Evolutionary conservation across 2,329 filamentous ascomycete species (phyloP), one percentile per base, ranked within the genome.

Genomic region (Bipolaris zeicola): DNA sequence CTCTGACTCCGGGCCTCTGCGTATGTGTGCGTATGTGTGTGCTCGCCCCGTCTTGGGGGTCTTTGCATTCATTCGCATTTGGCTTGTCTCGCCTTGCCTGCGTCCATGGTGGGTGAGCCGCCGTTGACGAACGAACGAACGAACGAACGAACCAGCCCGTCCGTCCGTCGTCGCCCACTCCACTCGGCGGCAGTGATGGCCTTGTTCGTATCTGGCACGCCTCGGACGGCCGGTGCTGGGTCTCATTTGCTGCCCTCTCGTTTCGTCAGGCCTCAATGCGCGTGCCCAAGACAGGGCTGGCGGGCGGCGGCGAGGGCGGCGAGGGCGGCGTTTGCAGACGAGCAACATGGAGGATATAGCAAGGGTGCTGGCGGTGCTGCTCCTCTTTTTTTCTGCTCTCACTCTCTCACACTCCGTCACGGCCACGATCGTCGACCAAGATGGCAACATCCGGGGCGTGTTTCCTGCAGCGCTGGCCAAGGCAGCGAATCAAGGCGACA

Each of bases 401-500:
- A 3, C 6, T 26, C 7, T 7, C 8, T 28, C 26, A 10, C 26
- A 6, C 26, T 10, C 26, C 10, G 26, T 28, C 26, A 28, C 26
- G 13, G 34, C n/a, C 34, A 16, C 58, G 64, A 65, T 64, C 51
- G 63, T 62, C 60, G 41, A 61, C 33, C 37, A 10, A 28, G 26
- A 28, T 10, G 26, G 8, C 26, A 28, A 8, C 2, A 28, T 28
- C 26, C 26, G 26, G 26, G 26, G 26, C 47, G 55, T 52, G 60
- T 59, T 57, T 54, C 44, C 22, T 61, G 46, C 42, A n/a, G 11
- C 33, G 11, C 14, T 34, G 36, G 61, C 62, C 54, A 60, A 65
- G 72, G 73, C 71, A 69, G 66, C 73, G 70, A 76, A 75, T 75
- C 70, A 75, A 58, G 64, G 41, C 41, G 44, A 16, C 46, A 43